These are phyloP conservation scores for Talaromyces nanjingensis DNA, from an alignment of 495 filamentous ascomycete genomes.

Conservation along the genomic window DNA sequence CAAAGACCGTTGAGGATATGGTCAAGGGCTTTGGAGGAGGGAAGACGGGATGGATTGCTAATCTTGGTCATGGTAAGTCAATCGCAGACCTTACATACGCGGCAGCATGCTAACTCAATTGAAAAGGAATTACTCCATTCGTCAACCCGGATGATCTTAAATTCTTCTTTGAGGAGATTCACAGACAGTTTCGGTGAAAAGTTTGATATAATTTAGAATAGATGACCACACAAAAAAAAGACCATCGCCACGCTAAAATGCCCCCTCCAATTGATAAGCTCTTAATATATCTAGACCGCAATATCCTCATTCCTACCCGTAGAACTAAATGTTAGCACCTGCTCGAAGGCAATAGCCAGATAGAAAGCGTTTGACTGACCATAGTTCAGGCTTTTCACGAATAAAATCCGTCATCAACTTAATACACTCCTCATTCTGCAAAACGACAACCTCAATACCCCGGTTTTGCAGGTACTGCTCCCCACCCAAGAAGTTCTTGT, in stretches of 20 bases:
- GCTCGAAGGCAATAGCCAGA: neutral
- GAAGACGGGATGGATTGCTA: constrained; percentile 82
- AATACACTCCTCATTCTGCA: constrained; percentile 62
- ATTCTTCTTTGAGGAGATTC: constrained; percentile 91
- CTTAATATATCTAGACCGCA: constrained; percentile 41
- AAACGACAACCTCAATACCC: constrained; percentile 69
- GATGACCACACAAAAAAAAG: neutral
- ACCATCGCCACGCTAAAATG: neutral
- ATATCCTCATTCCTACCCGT: constrained; percentile 67
- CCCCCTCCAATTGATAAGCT: neutral
- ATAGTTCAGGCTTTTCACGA: constrained; percentile 65
- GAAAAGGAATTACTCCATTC: constrained; percentile 79
- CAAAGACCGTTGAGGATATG: constrained; percentile 72
- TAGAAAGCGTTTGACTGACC: constrained; percentile 42
- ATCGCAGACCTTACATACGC: no score
- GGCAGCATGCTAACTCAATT: neutral
- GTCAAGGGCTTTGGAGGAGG: constrained; percentile 80
- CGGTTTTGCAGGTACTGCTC: constrained; percentile 64
- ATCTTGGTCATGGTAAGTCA: constrained; percentile 75
- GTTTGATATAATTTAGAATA: neutral
- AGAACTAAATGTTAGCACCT: constrained; percentile 4
- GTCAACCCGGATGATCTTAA: constrained; percentile 87
- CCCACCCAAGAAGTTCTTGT: constrained; percentile 69
- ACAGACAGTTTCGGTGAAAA: constrained; percentile 43
- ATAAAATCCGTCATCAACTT: constrained; percentile 74